Conservation (phyloP, 2,329 filamentous ascomycete genomes). For the Periconia sp. region DNA sequence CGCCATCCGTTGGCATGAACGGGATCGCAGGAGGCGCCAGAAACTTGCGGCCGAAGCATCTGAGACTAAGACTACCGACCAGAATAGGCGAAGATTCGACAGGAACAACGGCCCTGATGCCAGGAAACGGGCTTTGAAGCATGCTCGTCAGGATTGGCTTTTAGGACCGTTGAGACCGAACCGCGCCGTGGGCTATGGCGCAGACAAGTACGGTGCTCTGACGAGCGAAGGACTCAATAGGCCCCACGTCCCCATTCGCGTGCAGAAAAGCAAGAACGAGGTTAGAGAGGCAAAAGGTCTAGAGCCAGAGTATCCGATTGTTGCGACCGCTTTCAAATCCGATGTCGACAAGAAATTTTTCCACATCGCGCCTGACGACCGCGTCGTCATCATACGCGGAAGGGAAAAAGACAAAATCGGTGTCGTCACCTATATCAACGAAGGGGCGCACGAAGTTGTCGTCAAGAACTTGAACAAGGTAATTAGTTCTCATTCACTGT, state of each 20-base stretch:
- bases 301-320: conserved; percentile 30
- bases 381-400: conserved; percentile 81
- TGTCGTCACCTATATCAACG: conserved; percentile 63
- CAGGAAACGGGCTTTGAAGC: conserved; percentile 58
- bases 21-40: conserved; percentile 30
- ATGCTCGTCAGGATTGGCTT: conserved; percentile 77
- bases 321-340: too few species aligned
- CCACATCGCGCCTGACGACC: conserved; percentile 65
- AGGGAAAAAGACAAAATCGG: conserved; percentile 85
- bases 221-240: conserved; percentile 31
- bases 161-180: conserved; percentile 79
- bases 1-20: conserved; percentile 39
- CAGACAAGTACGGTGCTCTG: conserved; percentile 66
- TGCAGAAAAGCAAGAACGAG: conserved; percentile 30
- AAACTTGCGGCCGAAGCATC: conserved; percentile 32
- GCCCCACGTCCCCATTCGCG: conserved; percentile 48
- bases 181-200: conserved; percentile 68
- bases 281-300: conserved; percentile 25
- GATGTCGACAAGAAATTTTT: conserved; percentile 37
- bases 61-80: conserved; percentile 32
- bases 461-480: conserved; percentile 51
- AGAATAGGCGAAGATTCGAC: conserved; percentile 26
- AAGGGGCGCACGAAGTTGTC: conserved; percentile 38
- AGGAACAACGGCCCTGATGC: conserved; percentile 29
- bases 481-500: not conserved